These are phyloP conservation scores for Aspergillus sclerotioniger DNA, from an alignment of 495 filamentous ascomycete genomes.

Conservation along the genomic window DNA sequence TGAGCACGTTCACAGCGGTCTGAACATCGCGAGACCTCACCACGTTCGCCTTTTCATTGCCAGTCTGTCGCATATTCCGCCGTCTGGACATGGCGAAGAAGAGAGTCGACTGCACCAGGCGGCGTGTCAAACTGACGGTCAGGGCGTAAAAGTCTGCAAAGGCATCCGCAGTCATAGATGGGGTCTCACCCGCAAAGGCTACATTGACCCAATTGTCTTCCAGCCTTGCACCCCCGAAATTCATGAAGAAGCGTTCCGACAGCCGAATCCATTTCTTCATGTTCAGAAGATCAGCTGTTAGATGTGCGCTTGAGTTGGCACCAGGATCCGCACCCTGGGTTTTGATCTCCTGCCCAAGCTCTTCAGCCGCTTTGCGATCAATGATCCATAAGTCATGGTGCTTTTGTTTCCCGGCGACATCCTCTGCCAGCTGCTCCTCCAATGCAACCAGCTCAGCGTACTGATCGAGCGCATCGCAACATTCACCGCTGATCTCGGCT, in stretches of 20 bases:
- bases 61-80: conserved; percentile 39
- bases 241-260: conserved; percentile 75
- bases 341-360: conserved; percentile 32
- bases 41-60: conserved; percentile 28
- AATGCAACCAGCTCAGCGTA: conserved; percentile 60
- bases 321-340: not conserved
- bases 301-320: conserved; percentile 28
- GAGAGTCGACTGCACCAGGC: conserved; percentile 64
- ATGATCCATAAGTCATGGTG: conserved; percentile 59
- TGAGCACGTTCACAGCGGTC: conserved; percentile 56
- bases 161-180: conserved; percentile 65
- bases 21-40: conserved; percentile 62
- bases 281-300: conserved; percentile 57
- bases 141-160: conserved; percentile 74
- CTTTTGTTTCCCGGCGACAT: conserved; percentile 48
- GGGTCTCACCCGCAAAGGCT: conserved; percentile 46
- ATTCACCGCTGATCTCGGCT: conserved; percentile 65
- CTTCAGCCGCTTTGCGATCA: conserved; percentile 39
- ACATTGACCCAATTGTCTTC: conserved; percentile 67
- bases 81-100: conserved; percentile 63
- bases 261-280: conserved; percentile 61
- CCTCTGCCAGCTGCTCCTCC: conserved; percentile 57
- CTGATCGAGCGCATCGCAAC: conserved; percentile 62
- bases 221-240: conserved; percentile 47
- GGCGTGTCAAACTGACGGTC: conserved; percentile 60